These are phyloP conservation scores for Lobulomyces angularis DNA, from an alignment of 192 early-diverging fungal species.

Conservation along the genomic window DNA sequence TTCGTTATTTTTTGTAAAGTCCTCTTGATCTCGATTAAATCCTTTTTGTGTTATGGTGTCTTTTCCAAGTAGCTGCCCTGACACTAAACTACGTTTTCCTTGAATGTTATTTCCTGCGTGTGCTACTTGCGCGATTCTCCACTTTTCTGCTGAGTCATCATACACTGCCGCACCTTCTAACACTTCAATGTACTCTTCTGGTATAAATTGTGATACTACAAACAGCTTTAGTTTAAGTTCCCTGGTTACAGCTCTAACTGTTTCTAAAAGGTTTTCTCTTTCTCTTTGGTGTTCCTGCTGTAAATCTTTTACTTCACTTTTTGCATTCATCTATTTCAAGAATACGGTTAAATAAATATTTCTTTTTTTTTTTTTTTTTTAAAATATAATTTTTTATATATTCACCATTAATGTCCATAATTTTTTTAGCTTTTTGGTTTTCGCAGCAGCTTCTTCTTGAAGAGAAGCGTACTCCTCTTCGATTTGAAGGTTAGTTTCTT, in stretches of 20 bases:
- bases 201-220: constrained; percentile 39
- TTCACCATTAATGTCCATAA: constrained; percentile 39
- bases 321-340: constrained; percentile 23
- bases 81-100: constrained; percentile 34
- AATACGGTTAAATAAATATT: no score
- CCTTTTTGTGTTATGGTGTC: background rate
- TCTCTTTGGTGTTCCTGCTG: constrained; percentile 47
- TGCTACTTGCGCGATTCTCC: constrained; percentile 37
- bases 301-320: constrained; percentile 45
- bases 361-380: no score
- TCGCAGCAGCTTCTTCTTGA: constrained; percentile 49
- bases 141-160: constrained; percentile 44
- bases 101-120: constrained; percentile 51
- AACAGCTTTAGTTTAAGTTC: constrained; percentile 40
- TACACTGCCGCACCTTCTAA: constrained; percentile 41
- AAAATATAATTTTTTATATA: no score
- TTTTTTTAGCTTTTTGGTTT: constrained; percentile 45
- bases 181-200: constrained; percentile 29
- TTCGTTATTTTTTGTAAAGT: constrained; percentile 9
- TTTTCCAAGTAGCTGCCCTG: constrained; percentile 14
- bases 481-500: constrained; percentile 44
- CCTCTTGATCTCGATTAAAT: constrained; percentile 3
- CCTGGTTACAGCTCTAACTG: constrained; percentile 39
- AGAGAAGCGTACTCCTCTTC: constrained; percentile 47
- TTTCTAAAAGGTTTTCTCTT: constrained; percentile 47